Evolutionary conservation across 352 stramenopile genomes (phyloP).

Genomic region (Phytophthora syringae): DNA sequence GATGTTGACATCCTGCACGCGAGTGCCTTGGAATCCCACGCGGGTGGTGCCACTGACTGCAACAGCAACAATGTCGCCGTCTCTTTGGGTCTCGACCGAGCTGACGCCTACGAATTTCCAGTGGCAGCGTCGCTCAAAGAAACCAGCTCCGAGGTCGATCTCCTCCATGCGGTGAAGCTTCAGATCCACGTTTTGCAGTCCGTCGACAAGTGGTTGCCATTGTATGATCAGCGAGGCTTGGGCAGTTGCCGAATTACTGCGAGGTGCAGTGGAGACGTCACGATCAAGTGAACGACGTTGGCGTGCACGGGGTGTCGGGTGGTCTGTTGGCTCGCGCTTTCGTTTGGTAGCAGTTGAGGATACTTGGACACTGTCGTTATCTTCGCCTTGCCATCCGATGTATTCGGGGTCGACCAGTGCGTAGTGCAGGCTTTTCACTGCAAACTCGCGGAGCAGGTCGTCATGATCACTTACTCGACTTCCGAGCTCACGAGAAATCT

Average conservation of each 20-base stretch:
- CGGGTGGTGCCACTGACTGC: slow-evolving; percentile 35
- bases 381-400: slow-evolving; percentile 11
- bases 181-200: slow-evolving; percentile 43
- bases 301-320: slow-evolving; percentile 18
- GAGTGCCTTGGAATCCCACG: slow-evolving; percentile 32
- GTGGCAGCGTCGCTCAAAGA: slow-evolving; percentile 24
- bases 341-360: background rate
- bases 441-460: slow-evolving; percentile 35
- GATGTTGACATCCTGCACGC: slow-evolving; percentile 26
- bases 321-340: background rate
- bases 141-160: slow-evolving; percentile 5
- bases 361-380: background rate
- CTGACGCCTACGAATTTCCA: slow-evolving; percentile 40
- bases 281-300: slow-evolving; percentile 13
- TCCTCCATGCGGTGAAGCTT: slow-evolving; percentile 32
- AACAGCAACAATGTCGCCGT: slow-evolving; percentile 20
- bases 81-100: slow-evolving; percentile 23
- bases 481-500: slow-evolving; percentile 29
- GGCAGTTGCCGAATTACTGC: background rate
- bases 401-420: slow-evolving; percentile 44
- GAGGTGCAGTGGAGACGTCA: slow-evolving; percentile 14
- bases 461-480: slow-evolving; percentile 1
- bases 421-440: slow-evolving; percentile 44
- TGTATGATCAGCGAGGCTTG: slow-evolving; percentile 33
- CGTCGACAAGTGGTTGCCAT: slow-evolving; percentile 44